Percentiles rank a stretch among this genome's conserved stretches.
These are phyloP conservation scores for Apiospora phragmitis DNA, from an alignment of 2,329 filamentous ascomycete species.

Conservation along the genomic window DNA sequence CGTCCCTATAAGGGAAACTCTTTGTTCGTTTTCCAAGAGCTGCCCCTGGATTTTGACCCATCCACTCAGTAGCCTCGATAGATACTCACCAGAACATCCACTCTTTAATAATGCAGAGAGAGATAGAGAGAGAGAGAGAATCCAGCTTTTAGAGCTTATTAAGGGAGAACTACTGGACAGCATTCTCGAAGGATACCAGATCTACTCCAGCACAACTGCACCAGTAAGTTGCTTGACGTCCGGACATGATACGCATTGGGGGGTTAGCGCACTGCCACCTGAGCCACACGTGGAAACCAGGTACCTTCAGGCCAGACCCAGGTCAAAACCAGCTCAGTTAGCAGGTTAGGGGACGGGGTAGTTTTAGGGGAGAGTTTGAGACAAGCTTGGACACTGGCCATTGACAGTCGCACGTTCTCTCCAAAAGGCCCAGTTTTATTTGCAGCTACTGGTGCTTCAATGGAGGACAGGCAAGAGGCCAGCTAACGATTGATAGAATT, in stretches of 20 bases:
- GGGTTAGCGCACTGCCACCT: too few species aligned
- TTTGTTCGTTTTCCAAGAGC: not conserved
- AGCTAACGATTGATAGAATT: constrained; percentile 10
- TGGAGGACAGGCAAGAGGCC: constrained; percentile 9
- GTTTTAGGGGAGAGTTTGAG: not conserved
- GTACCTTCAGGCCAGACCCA: too few species aligned
- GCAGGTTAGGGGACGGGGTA: not conserved
- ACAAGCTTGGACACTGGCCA: not conserved
- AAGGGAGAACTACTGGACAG: not conserved
- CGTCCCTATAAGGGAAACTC: not conserved
- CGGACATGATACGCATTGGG: not conserved
- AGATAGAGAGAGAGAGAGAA: not conserved
- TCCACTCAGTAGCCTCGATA: not conserved
- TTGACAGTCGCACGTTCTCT: not conserved
- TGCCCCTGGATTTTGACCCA: not conserved
- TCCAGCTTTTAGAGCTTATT: not conserved
- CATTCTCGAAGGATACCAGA: not conserved
- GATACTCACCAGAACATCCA: not conserved
- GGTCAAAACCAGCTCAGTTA: not conserved
- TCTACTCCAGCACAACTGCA: not conserved
- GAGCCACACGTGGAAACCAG: too few species aligned
- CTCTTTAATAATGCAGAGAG: not conserved
- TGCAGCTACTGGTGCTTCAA: not conserved
- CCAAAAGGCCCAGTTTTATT: constrained; percentile 4
- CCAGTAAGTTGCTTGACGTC: not conserved